Evolutionary conservation across 2,329 filamentous ascomycete genomes (phyloP).

Genomic region (Trichoderma koningiopsis): DNA sequence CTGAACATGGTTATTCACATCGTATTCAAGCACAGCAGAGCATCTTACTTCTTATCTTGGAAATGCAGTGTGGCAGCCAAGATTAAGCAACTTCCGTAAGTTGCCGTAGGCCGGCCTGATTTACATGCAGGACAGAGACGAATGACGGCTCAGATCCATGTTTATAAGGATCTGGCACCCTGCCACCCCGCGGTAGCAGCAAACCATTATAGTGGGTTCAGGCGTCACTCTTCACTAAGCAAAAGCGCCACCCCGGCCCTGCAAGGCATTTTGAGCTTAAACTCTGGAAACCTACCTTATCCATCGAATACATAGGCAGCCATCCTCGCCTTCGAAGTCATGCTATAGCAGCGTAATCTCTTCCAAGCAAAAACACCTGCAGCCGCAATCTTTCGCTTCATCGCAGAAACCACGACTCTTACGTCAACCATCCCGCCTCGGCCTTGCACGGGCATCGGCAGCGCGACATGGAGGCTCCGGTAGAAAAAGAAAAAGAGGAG

Average conservation of each 20-base stretch:
- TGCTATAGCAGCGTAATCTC: neutral
- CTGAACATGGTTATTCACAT: neutral
- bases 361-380: neutral
- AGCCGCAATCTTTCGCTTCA: neutral
- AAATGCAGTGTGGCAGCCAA: neutral
- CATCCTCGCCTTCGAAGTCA: neutral
- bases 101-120: neutral
- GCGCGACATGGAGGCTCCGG: slow-evolving; percentile 45
- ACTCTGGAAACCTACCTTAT: neutral
- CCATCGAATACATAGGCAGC: neutral
- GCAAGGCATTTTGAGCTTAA: neutral
- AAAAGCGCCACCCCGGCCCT: slow-evolving; percentile 14
- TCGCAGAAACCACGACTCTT: neutral
- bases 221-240: slow-evolving; percentile 15
- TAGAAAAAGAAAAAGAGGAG: slow-evolving; percentile 44
- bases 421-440: neutral
- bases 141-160: neutral
- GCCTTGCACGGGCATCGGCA: neutral
- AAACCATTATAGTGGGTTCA: slow-evolving; percentile 9
- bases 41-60: neutral
- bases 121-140: neutral
- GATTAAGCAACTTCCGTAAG: neutral
- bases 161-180: slow-evolving; percentile 4
- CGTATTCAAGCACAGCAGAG: neutral
- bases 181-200: slow-evolving; percentile 20